phyloP scores from a whole-genome alignment of 495 filamentous ascomycete species.

The Alectoria sarmentosa region DNA sequence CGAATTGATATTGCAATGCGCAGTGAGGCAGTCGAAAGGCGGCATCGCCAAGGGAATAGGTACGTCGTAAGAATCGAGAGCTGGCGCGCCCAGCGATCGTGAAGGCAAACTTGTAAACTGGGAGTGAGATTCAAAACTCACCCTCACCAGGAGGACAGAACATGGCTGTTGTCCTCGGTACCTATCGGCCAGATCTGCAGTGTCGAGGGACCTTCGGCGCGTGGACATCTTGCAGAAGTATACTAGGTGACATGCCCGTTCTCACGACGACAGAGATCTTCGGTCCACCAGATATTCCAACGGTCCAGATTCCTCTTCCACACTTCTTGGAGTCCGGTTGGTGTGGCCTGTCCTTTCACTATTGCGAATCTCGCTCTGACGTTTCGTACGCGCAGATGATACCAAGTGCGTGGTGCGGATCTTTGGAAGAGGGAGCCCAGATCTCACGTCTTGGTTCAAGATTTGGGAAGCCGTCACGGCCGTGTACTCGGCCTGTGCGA shows the following conservation, averaged over 20 bases:
- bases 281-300: not conserved
- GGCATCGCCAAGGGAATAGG: conserved; percentile 1
- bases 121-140: not conserved
- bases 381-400: not conserved
- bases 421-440: not conserved
- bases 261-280: not conserved
- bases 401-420: not conserved
- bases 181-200: not conserved
- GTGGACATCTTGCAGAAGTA: not conserved
- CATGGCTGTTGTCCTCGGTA: not conserved
- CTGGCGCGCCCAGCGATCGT: not conserved
- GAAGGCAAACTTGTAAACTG: not conserved
- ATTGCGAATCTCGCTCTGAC: not conserved
- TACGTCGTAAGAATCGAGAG: not conserved
- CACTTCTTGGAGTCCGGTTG: not conserved
- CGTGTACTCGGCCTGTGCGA: not conserved
- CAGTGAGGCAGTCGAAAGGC: not conserved
- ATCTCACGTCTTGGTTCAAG: not conserved
- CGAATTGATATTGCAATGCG: not conserved
- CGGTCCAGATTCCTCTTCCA: not conserved
- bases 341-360: not conserved
- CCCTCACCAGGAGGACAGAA: not conserved
- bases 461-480: not conserved
- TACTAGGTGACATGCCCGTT: not conserved
- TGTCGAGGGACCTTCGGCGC: not conserved